These are phyloP conservation scores for Lolium multiflorum DNA, from an alignment of 176 grass and related monocot genomes.

Conservation along the genomic window DNA sequence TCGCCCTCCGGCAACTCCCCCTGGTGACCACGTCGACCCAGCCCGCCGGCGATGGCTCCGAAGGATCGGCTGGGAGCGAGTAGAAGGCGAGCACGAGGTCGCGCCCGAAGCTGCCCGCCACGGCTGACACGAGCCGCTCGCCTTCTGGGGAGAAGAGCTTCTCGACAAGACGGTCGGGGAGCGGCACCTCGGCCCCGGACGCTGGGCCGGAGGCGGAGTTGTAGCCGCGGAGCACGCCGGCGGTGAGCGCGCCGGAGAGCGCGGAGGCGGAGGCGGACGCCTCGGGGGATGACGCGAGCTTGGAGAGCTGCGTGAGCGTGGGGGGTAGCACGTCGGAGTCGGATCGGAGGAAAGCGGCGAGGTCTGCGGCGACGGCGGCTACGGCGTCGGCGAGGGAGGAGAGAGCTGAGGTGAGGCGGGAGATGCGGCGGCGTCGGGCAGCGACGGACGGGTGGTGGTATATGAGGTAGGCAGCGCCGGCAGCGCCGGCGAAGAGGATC, in stretches of 20 bases:
- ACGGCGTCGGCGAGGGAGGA: conserved; percentile 61
- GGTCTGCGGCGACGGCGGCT: conserved; percentile 51
- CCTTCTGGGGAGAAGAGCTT: conserved; percentile 62
- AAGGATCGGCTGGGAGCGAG: conserved; percentile 31
- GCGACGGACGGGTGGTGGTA: conserved; percentile 69
- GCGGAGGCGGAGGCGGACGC: conserved; percentile 52
- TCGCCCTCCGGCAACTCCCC: conserved; percentile 45
- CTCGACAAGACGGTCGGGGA: conserved; percentile 65
- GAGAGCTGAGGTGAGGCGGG: conserved; percentile 51
- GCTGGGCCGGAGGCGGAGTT: conserved; percentile 8
- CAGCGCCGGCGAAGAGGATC: conserved; percentile 43
- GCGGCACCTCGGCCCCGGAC: background rate
- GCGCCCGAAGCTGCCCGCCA: conserved; percentile 66
- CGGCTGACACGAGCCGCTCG: conserved; percentile 63
- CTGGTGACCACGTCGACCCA: conserved; percentile 66
- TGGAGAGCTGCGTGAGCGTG: conserved; percentile 64
- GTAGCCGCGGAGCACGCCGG: conserved; percentile 56
- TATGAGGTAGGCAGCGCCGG: conserved; percentile 44
- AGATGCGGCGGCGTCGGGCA: conserved; percentile 51
- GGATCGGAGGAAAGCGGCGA: conserved; percentile 53
- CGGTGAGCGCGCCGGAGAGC: conserved; percentile 60
- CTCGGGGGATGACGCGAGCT: conserved; percentile 63
- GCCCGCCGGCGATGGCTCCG: conserved; percentile 1
- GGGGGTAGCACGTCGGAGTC: conserved; percentile 56
- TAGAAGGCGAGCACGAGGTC: conserved; percentile 70